Evolutionary conservation across 2,329 filamentous ascomycete genomes (phyloP), one percentile per base, ranked within the genome.

Genomic region (Esteya vermicola): DNA sequence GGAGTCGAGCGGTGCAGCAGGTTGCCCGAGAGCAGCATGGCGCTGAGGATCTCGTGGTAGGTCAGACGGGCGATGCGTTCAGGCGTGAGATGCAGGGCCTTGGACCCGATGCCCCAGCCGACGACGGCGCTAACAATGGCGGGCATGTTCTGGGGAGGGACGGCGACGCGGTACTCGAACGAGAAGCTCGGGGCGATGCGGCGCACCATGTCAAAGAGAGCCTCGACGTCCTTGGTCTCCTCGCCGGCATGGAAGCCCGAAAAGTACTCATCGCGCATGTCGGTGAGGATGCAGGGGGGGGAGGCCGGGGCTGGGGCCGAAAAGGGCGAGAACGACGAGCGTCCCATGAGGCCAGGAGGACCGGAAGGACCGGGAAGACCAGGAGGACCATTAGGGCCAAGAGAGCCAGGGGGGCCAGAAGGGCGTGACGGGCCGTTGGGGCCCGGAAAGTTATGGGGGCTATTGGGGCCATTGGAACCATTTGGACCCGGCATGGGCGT

Each of bases 31-130:
- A 46, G 41, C 16, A 40, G 22, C 6, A 48, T 34, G 39, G 43
- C 19, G 33, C n/a, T 37, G 23, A 41, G 5, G 16, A 48, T 18
- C 39, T 43, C 27, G 19, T 8, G 4, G 26, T 46, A 46, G 23
- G 40, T 39, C 16, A 48, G 32, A 4, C 3, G 14, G 8, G 13
- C 21, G 9, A 39, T 19, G 7, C 42, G 39, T 14, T 4, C 9
- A 2, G 36, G n/a, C 14, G 42, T 10, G 28, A 46, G 2, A 9
- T 14, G 22, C 22, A 40, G 7, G 5, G 22, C 44, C 9, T 28
- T 38, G 38, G 31, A n/a, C 25, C 42, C 46, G 22, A 48, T 38
- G 4, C 36, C 46, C 46, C 46, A 48, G 37, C 36, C 46, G 20
- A 31, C 30, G n/a, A 31, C 34, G 10, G 16, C 22, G 31, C 42